Evolutionary conservation across 2,329 filamentous ascomycete genomes (phyloP), one percentile per base, ranked within the genome.

Genomic region (Tympanopsis confertula): DNA sequence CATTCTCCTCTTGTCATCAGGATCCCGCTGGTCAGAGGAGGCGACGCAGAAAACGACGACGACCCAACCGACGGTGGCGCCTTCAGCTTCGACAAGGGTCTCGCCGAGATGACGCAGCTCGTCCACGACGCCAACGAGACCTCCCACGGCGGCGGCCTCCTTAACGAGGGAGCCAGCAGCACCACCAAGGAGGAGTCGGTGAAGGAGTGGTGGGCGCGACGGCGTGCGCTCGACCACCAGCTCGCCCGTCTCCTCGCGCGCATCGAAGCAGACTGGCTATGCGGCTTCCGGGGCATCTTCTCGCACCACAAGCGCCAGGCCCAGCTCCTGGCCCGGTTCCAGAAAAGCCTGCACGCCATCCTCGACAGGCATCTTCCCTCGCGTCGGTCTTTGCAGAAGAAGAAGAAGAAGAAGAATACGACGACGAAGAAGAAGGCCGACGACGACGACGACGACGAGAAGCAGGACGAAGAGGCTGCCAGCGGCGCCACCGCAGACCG

Each of bases 211-310:
- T 98, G 91, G 88, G 74, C 73, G 4, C 82, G 88, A 52, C 76
- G 93, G 13, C 82, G 91, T 56, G 72, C 71, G 3, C 67, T 98
- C 13, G 91, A 98, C 52, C 62, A 63, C 20, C 78, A 86, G 7
- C 68, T 98, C 18, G 78, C 76, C 43, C 79, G 84, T 37, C 70
- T 98, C 7, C 67, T 98, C 2, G 68, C 78, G 38, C 93, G 86
- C 42, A 82, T 98, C 28, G 89, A 98, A 57, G 82, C 84, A 43
- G 79, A 91, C 17, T 98, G 91, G 91, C 74, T 98, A 4, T 88
- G 89, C 36, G 91, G 91, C 0, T 98, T 98, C 68, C 82, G 79
- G 40, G 88, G 89, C 13, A 81, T 98, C n/a, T 89, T 98, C 52
- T 88, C 86, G 1, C 82, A 85, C 38, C 74, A 83, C 38, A 58